phyloP scores from a whole-genome alignment of 176 grass and related monocot species.

The Triticum urartu region DNA sequence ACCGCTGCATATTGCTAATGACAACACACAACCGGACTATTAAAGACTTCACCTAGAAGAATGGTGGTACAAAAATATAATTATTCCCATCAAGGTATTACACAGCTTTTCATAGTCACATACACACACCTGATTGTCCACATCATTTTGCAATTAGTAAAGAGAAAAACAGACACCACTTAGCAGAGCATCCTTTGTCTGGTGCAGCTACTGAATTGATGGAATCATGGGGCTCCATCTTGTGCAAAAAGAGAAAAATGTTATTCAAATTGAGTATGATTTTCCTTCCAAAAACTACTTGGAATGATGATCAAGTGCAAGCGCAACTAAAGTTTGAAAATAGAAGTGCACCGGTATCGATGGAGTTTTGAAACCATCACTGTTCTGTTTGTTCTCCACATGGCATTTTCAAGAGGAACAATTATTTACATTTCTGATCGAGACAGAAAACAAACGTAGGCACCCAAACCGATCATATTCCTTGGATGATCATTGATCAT shows the following conservation, averaged over 20 bases:
- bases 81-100: slow-evolving; percentile 28
- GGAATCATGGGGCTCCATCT: background rate
- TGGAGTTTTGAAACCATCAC: background rate
- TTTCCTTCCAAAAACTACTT: background rate
- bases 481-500: slow-evolving; percentile 5
- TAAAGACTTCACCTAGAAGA: slow-evolving; percentile 20
- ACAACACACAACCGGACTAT: slow-evolving; percentile 23
- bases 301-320: background rate
- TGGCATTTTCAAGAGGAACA: background rate
- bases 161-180: background rate
- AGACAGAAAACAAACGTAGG: slow-evolving; percentile 2
- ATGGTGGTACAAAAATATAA: background rate
- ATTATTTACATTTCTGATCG: background rate
- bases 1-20: slow-evolving; percentile 17
- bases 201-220: background rate
- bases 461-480: background rate
- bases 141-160: slow-evolving; percentile 14
- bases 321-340: background rate
- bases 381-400: background rate
- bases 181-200: background rate
- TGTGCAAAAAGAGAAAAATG: background rate
- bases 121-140: background rate
- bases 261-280: background rate
- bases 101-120: background rate
- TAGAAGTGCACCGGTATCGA: background rate